Percentiles rank a stretch among this genome's conserved stretches.
Conservation (phyloP, 345 rosid genomes). For the Gossypium anomalum region DNA sequence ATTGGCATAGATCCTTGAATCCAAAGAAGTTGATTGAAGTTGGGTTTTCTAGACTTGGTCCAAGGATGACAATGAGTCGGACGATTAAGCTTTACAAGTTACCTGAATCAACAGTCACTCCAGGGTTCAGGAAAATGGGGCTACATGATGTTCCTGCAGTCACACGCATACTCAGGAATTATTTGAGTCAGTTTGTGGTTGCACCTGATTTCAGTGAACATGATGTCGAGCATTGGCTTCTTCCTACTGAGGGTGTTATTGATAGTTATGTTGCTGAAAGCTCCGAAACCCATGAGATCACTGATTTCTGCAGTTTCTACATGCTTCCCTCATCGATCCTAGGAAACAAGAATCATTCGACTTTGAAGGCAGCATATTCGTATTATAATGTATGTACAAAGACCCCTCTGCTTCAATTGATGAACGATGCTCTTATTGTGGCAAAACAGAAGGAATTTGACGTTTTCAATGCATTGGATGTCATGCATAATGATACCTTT, state of each 20-base stretch:
- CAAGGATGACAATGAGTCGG: constrained; percentile 95
- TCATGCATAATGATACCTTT: constrained; percentile 81
- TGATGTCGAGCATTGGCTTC: constrained; percentile 91
- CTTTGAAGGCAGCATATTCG: constrained; percentile 85
- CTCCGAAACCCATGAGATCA: constrained; percentile 72
- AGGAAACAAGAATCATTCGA: constrained; percentile 64
- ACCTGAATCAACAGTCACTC: constrained; percentile 64
- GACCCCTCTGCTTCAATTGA: constrained; percentile 81
- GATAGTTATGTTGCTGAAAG: constrained; percentile 82
- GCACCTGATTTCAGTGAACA: constrained; percentile 81
- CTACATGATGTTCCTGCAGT: constrained; percentile 80
- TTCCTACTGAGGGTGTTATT: constrained; percentile 72
- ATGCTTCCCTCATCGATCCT: constrained; percentile 85
- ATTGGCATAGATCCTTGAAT: constrained; percentile 95
- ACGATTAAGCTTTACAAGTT: constrained; percentile 78
- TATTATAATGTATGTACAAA: constrained; percentile 76
- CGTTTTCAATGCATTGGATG: constrained; percentile 83
- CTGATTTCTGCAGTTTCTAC: constrained; percentile 92
- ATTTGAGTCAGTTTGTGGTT: constrained; percentile 66
- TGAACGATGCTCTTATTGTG: constrained; percentile 75
- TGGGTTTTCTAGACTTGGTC: constrained; percentile 87
- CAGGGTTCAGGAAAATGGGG: constrained; percentile 87
- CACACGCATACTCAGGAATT: constrained; percentile 61
- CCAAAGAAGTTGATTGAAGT: constrained; percentile 95
- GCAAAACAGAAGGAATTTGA: constrained; percentile 81